Evolutionary conservation across 306 rosid genomes (phyloP), one percentile per base, ranked within the genome.

Genomic region (Trifolium pratense): DNA sequence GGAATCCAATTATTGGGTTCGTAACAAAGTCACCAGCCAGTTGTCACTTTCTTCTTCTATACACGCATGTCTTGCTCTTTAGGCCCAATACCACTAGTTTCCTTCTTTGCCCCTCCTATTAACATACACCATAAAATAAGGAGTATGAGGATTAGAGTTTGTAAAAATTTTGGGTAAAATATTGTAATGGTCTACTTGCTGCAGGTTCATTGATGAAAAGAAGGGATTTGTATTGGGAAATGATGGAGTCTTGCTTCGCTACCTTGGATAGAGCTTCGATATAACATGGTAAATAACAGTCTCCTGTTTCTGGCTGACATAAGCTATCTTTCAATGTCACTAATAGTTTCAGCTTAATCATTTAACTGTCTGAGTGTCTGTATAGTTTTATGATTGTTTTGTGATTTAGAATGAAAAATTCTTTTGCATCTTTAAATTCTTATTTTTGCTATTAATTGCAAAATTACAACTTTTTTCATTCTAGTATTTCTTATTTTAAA

Each of bases 191-290:
- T 69, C 69, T 66, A 57, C 49, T 31, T 59, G 46, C 40, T 46
- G 78, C 90, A 91, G 97, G 88, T 94, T 94, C 81, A 83, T 91
- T 64, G 75, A 94, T 75, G 96, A 89, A 48, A 91, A 78, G 74
- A 90, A 82, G 63, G 99, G 99, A 64, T 94, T 94, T 79, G 97
- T 94, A 61, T 80, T 94, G 76, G 99, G 99, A 73, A 94, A 94
- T 29, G 97, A 91, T 65, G 97, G 96, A 36, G 99, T 94, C 75
- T 82, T 94, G 82, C 97, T 94, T 70, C 96, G 97, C 78, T 91
- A 91, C 80, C 99, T 94, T 71, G 96, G 93, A 79, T 91, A 77
- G 86, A 82, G 75, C 51, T 29, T 59, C 66, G 37, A 74, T 74
- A 76, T 71, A 62, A 66, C 84, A 31, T 49, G 96, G 93, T 87